Percentiles rank a stretch among this genome's conserved stretches.
These are phyloP conservation scores for Fusarium paranaense DNA, from an alignment of 2,329 filamentous ascomycete species.

Conservation along the genomic window DNA sequence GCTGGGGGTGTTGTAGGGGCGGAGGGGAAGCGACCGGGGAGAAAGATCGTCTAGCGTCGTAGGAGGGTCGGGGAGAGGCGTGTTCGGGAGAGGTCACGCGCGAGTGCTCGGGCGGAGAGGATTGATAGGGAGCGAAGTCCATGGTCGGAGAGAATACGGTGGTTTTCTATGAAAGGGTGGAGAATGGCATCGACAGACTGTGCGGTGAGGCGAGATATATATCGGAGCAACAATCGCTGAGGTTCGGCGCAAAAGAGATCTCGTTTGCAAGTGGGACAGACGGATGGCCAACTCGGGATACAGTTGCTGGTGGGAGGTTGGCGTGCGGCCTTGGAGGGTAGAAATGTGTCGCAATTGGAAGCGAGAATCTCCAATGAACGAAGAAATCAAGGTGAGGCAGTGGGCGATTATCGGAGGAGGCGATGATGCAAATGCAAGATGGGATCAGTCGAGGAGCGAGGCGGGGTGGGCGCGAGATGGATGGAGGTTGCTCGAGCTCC, in stretches of 20 bases:
- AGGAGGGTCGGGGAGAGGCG: slow-evolving; percentile 67
- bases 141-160: slow-evolving; percentile 59
- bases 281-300: not conserved
- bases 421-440: not conserved
- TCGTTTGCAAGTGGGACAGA: not conserved
- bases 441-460: slow-evolving; percentile 1
- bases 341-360: not conserved
- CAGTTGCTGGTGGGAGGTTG: not conserved
- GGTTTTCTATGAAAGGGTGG: not conserved
- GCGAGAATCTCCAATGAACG: not conserved
- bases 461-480: slow-evolving; percentile 27
- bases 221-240: not conserved
- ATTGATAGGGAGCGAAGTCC: slow-evolving; percentile 98
- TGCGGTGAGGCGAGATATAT: not conserved
- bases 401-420: not conserved
- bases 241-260: not conserved
- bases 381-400: not conserved
- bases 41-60: slow-evolving; percentile 65
- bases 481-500: slow-evolving; percentile 25
- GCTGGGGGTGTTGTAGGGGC: slow-evolving; percentile 63
- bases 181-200: not conserved
- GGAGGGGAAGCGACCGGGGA: slow-evolving; percentile 59
- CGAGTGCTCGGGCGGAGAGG: slow-evolving; percentile 85
- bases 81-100: slow-evolving; percentile 79
- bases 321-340: not conserved